These are phyloP conservation scores for Glaciozyma martinii DNA, from an alignment of 768 basidiomycete species.

Conservation along the genomic window DNA sequence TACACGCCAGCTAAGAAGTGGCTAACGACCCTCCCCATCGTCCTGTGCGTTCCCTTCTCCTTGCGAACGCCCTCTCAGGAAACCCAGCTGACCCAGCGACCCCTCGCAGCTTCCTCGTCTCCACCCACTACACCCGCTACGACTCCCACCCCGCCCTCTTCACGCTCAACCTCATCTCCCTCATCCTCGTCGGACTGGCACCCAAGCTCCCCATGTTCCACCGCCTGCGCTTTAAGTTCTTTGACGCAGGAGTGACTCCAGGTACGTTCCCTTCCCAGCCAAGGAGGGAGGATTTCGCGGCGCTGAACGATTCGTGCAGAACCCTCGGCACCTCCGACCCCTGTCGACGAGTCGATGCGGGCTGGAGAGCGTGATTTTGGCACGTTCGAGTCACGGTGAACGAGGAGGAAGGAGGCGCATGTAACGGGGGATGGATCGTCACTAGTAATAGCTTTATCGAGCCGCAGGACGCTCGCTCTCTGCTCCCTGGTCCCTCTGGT, in stretches of 20 bases:
- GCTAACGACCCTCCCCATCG: conserved; percentile 79
- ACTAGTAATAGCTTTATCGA: no score
- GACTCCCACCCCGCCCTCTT: conserved; percentile 72
- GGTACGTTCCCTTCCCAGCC: conserved; percentile 3
- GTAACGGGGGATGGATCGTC: no score
- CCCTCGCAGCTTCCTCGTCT: conserved; percentile 69
- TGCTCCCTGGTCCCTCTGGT: no score
- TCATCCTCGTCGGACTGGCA: conserved; percentile 63
- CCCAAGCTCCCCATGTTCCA: conserved; percentile 71
- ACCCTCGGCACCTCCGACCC: conserved; percentile 21
- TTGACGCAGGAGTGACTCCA: conserved; percentile 22
- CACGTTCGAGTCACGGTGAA: neutral
- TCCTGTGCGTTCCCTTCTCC: conserved; percentile 50
- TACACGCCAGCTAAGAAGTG: conserved; percentile 98
- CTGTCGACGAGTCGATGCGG: conserved; percentile 5
- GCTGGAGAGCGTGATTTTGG: conserved; percentile 2
- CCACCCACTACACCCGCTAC: conserved; percentile 97
- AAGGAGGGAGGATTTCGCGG: neutral
- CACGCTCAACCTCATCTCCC: conserved; percentile 73
- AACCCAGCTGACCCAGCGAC: neutral
- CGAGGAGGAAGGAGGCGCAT: neutral
- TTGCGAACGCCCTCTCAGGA: neutral
- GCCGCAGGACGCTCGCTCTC: no score
- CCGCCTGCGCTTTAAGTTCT: conserved; percentile 36
- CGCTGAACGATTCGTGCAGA: conserved; percentile 8